Evolutionary conservation across 306 rosid genomes (phyloP), one percentile per base, ranked within the genome.

Genomic region (Geum urbanum): DNA sequence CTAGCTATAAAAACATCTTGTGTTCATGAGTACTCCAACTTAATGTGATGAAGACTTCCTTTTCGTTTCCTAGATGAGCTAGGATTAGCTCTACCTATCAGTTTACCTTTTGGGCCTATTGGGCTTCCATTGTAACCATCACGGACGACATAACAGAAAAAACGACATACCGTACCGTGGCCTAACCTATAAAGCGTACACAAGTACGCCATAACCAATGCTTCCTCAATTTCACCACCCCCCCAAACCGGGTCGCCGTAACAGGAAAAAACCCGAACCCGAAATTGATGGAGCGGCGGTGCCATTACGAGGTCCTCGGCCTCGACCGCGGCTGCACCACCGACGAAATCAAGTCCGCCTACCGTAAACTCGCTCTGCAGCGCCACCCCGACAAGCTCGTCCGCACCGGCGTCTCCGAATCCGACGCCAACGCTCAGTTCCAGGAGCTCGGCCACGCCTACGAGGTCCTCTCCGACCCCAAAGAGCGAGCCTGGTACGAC

Each of bases 341-440:
- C 70, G 97, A 89, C 9, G 96, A 91, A 58, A 91, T 94, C 74
- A 90, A 95, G 5, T 79, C 95, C 2, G 83, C 88, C 4, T 94
- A 94, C 85, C 80, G 71, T 56, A 88, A 89, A 50, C 91, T 88
- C 3, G 97, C 97, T 60, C 86, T 94, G 1, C 99, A 87, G 72
- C 96, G 96, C 80, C 99, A 94, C 72, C 99, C 97, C 0, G 99
- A 94, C 78, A 94, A 94, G 85, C 96, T 94, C 14, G 84, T 91
- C 66, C 70, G 79, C 64, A 89, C 97, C 22, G 97, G 99, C 58
- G 48, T 95, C 60, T 83, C 99, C 51, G 85, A 76, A 16, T 47
- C 88, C 16, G 92, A 91, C 44, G 97, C 95, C 74, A 95, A 97
- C 7, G 89, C 92, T 4, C 96, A 85, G 56, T 95, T 95, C 74